phyloP scores from a whole-genome alignment of 306 rosid genomes.

The Senna tora region DNA sequence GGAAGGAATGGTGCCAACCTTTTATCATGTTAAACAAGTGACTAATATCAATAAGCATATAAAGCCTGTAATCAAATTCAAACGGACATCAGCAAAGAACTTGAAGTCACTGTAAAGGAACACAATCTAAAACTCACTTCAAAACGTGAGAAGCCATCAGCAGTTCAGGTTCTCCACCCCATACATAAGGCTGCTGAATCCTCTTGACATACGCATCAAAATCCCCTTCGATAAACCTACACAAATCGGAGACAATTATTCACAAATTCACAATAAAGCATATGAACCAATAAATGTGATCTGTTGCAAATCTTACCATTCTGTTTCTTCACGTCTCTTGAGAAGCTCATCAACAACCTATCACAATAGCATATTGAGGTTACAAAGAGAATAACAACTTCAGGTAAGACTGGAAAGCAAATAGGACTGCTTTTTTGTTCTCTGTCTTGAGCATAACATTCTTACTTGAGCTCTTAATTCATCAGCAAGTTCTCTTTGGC shows the following conservation, averaged over 20 bases:
- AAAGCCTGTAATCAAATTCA: background rate
- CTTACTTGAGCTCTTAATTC: conserved; percentile 86
- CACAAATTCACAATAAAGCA: conserved; percentile 6
- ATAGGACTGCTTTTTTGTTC: background rate
- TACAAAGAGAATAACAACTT: background rate
- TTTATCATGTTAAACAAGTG: background rate
- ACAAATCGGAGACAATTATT: background rate
- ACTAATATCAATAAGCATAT: background rate
- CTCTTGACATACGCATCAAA: conserved; percentile 77
- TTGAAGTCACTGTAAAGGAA: background rate
- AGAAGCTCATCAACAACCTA: conserved; percentile 86
- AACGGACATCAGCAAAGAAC: background rate
- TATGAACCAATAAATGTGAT: conserved; percentile 11
- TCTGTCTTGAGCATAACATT: background rate
- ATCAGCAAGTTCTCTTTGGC: conserved; percentile 87
- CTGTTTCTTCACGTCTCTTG: conserved; percentile 85
- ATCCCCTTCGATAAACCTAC: conserved; percentile 90
- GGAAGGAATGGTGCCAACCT: background rate
- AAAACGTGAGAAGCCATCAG: conserved; percentile 94
- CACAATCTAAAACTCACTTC: conserved; percentile 58
- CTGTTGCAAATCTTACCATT: conserved; percentile 60
- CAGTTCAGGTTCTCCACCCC: conserved; percentile 99
- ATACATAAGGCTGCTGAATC: conserved; percentile 69
- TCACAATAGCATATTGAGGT: conserved; percentile 9
- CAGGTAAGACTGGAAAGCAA: background rate